phyloP scores from a whole-genome alignment of 352 stramenopile genomes.

The Phytopythium delawarense region DNA sequence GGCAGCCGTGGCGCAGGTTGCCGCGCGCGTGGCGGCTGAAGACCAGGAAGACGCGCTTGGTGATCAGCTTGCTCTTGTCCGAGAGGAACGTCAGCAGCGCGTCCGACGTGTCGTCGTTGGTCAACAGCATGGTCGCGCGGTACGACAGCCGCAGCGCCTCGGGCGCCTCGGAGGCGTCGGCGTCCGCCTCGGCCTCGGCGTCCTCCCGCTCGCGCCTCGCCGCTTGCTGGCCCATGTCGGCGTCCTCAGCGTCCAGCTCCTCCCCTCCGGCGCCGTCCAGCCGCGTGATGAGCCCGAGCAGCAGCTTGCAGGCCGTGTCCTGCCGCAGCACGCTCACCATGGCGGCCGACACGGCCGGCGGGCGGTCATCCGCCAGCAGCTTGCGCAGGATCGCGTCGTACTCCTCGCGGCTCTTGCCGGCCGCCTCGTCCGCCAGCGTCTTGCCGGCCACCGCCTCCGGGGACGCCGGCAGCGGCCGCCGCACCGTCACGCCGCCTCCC shows the following conservation, averaged over 20 bases:
- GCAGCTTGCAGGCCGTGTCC: conserved; percentile 53
- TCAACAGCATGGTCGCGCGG: conserved; percentile 87
- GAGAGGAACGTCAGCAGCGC: conserved; percentile 75
- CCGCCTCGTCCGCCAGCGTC: conserved; percentile 1
- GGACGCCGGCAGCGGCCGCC: neutral
- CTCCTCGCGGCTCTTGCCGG: conserved; percentile 11
- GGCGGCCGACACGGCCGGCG: conserved; percentile 37
- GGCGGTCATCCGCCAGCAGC: conserved; percentile 46
- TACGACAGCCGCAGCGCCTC: conserved; percentile 71
- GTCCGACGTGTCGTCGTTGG: conserved; percentile 81
- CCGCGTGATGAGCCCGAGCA: conserved; percentile 62
- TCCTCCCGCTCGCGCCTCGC: conserved; percentile 18
- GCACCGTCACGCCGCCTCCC: conserved; percentile 25
- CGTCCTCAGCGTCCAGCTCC: conserved; percentile 34
- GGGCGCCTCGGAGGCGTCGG: conserved; percentile 37
- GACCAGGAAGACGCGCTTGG: conserved; percentile 75
- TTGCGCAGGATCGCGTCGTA: conserved; percentile 36
- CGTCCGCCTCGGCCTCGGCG: conserved; percentile 21
- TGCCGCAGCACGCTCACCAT: conserved; percentile 63
- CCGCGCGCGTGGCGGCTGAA: conserved; percentile 65
- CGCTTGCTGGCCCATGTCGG: conserved; percentile 24
- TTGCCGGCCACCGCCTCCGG: neutral
- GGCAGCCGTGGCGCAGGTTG: conserved; percentile 85
- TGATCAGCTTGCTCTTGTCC: conserved; percentile 76
- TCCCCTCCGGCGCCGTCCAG: conserved; percentile 25